Evolutionary conservation across 148 eudicot genomes (phyloP).

Genomic region (Arctostaphylos glauca): DNA sequence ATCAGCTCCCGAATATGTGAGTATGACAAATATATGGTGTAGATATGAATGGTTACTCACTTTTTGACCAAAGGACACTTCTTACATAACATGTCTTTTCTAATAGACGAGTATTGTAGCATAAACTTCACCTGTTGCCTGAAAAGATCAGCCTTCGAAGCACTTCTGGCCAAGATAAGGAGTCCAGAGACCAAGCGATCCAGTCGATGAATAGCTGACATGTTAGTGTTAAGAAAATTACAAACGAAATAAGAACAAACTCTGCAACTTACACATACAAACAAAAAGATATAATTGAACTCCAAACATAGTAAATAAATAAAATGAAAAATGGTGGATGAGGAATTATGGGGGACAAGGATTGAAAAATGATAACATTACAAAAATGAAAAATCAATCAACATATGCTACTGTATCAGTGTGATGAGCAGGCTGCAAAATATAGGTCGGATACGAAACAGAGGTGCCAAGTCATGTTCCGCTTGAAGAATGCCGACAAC

Average conservation of each 20-base stretch:
- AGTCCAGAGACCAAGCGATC: constrained; percentile 98
- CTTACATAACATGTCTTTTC: neutral
- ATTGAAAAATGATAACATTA: neutral
- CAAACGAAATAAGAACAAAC: neutral
- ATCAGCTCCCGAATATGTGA: neutral
- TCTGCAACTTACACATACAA: neutral
- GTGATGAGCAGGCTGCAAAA: neutral
- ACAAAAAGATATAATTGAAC: neutral
- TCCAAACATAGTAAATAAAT: neutral
- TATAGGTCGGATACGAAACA: constrained; percentile 76
- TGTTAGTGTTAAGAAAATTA: constrained; percentile 41
- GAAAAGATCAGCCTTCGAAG: constrained; percentile 79
- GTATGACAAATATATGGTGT: neutral
- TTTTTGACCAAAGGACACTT: constrained; percentile 7
- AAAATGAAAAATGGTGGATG: neutral
- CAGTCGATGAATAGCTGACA: constrained; percentile 81
- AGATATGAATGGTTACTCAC: neutral
- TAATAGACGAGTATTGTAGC: neutral
- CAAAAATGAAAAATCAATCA: neutral
- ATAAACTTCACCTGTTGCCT: constrained; percentile 71
- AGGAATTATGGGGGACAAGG: neutral
- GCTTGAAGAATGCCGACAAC: constrained; percentile 94
- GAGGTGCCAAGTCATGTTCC: constrained; percentile 77
- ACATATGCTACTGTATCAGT: neutral
- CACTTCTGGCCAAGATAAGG: constrained; percentile 80